Evolutionary conservation across 768 basidiomycete genomes (phyloP).

Genomic region (Suillus lakei): DNA sequence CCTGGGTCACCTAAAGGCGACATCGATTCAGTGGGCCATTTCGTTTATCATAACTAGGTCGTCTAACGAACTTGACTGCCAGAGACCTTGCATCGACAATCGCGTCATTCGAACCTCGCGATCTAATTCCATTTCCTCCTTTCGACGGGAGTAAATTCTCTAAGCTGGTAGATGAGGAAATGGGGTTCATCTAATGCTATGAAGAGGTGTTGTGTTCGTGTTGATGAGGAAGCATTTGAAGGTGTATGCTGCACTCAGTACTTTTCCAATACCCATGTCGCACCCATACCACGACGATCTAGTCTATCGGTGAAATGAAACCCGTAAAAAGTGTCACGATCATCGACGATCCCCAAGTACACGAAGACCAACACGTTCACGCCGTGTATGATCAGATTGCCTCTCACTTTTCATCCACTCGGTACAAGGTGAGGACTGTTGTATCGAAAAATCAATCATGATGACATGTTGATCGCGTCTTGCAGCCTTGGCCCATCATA

Average conservation of each 20-base stretch:
- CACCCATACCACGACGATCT: conserved; percentile 9
- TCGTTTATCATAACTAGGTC: neutral
- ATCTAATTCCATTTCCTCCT: conserved; percentile 63
- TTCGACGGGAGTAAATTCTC: conserved; percentile 73
- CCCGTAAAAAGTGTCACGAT: conserved; percentile 44
- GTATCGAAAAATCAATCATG: neutral
- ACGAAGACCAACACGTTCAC: conserved; percentile 82
- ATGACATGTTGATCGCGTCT: neutral
- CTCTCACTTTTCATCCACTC: conserved; percentile 83
- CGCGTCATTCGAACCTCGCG: conserved; percentile 46
- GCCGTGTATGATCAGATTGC: conserved; percentile 86
- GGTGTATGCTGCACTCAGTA: neutral
- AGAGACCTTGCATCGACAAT: conserved; percentile 65
- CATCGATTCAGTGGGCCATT: conserved; percentile 59
- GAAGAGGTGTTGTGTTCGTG: neutral
- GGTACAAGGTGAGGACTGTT: conserved; percentile 72
- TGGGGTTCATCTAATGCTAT: conserved; percentile 61
- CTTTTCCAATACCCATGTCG: neutral
- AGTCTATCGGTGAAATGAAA: conserved; percentile 3
- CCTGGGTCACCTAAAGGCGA: conserved; percentile 60
- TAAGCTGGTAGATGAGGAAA: conserved; percentile 71
- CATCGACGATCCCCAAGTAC: conserved; percentile 54
- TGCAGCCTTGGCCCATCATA: conserved; percentile 90
- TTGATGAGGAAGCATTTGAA: neutral
- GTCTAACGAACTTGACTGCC: conserved; percentile 17